Evolutionary conservation across 1,284 basidiomycete genomes (phyloP).

Genomic region (Ceratobasidium theobromae): DNA sequence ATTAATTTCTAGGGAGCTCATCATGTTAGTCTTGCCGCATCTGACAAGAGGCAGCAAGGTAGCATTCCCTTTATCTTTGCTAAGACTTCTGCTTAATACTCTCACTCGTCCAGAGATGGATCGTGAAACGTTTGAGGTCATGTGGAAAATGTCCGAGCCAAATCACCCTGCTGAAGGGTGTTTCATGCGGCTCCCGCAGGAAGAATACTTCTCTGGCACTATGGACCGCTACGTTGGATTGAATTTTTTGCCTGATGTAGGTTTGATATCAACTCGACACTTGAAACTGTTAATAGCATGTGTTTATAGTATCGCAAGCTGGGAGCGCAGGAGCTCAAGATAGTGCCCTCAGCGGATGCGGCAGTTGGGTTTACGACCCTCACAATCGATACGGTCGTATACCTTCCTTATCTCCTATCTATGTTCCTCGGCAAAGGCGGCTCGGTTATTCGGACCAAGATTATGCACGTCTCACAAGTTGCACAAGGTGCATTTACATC

Average conservation of each 20-base stretch:
- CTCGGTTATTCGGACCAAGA: slow-evolving; percentile 48
- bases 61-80: too few relatives aligned
- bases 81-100: neutral
- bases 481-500: slow-evolving; percentile 22
- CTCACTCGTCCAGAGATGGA: slow-evolving; percentile 57
- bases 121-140: slow-evolving; percentile 64
- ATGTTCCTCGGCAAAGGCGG: slow-evolving; percentile 66
- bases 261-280: slow-evolving; percentile 37
- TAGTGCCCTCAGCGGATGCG: slow-evolving; percentile 46
- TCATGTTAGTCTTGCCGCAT: slow-evolving; percentile 59
- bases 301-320: slow-evolving; percentile 53
- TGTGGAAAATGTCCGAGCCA: slow-evolving; percentile 68
- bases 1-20: slow-evolving; percentile 56
- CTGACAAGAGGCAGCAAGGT: slow-evolving; percentile 56
- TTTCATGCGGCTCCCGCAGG: slow-evolving; percentile 62
- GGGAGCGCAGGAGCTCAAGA: slow-evolving; percentile 50
- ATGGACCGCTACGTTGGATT: slow-evolving; percentile 43
- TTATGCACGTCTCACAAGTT: slow-evolving; percentile 29
- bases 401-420: slow-evolving; percentile 65
- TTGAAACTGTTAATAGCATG: too few relatives aligned
- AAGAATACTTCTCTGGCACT: slow-evolving; percentile 57
- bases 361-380: slow-evolving; percentile 64
- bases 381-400: slow-evolving; percentile 66
- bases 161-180: slow-evolving; percentile 55
- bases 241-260: slow-evolving; percentile 63